Conservation (phyloP, 805 yeast species). For the Kodamaea sagamina region DNA sequence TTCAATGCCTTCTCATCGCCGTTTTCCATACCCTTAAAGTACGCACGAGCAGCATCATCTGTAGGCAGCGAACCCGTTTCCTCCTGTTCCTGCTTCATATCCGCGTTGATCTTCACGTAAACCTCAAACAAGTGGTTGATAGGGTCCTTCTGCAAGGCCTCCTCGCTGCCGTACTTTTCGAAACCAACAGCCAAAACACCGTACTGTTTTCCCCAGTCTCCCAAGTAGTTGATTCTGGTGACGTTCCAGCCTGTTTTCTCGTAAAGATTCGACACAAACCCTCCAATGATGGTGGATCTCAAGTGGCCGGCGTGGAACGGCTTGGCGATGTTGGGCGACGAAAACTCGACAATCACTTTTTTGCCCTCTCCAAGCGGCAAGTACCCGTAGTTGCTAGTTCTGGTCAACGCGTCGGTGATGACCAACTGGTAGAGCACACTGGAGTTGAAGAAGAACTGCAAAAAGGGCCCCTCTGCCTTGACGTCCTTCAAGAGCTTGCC, state of each 20-base stretch:
- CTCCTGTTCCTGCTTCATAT: slow-evolving; percentile 64
- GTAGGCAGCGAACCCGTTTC: slow-evolving; percentile 44
- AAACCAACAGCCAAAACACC: slow-evolving; percentile 95
- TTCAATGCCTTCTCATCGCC: slow-evolving; percentile 80
- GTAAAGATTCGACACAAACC: slow-evolving; percentile 85
- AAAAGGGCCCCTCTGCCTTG: slow-evolving; percentile 82
- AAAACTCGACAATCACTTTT: slow-evolving; percentile 82
- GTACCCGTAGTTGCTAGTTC: slow-evolving; percentile 67
- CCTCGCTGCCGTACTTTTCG: slow-evolving; percentile 80
- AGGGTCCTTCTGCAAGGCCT: slow-evolving; percentile 70
- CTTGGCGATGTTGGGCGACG: slow-evolving; percentile 98
- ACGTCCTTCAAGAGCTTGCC: slow-evolving; percentile 71
- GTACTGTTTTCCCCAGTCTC: slow-evolving; percentile 99
- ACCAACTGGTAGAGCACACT: slow-evolving; percentile 66
- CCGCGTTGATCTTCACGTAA: slow-evolving; percentile 83
- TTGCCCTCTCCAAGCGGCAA: slow-evolving; percentile 66
- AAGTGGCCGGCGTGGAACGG: slow-evolving; percentile 99
- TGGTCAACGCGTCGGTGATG: slow-evolving; percentile 64
- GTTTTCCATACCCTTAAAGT: slow-evolving; percentile 88
- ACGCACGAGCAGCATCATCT: slow-evolving; percentile 82
- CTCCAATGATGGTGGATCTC: slow-evolving; percentile 97
- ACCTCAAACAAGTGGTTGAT: slow-evolving; percentile 93
- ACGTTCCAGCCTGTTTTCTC: slow-evolving; percentile 94
- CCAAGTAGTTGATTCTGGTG: slow-evolving; percentile 86
- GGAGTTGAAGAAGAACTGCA: slow-evolving; percentile 83